These are phyloP conservation scores for Trypanosoma cruzi DNA, from an alignment of 208 protist genomes.

Conservation along the genomic window DNA sequence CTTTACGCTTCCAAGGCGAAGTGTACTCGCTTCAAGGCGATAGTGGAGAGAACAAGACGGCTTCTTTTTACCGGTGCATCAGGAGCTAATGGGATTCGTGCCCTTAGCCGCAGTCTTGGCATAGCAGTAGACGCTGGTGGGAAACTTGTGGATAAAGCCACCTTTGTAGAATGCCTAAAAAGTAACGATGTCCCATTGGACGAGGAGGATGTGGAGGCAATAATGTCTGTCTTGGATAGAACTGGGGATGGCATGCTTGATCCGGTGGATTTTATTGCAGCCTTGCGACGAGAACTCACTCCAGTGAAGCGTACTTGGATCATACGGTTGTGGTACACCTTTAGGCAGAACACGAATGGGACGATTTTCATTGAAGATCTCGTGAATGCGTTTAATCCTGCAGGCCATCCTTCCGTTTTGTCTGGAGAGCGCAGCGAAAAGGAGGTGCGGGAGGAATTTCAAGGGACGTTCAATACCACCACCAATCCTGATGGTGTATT, in stretches of 20 bases:
- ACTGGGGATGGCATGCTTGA: constrained; percentile 52
- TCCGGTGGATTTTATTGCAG: constrained; percentile 71
- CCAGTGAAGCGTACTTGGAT: constrained; percentile 64
- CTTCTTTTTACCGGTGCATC: constrained; percentile 47
- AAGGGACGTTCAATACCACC: constrained; percentile 62
- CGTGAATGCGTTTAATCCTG: constrained; percentile 41
- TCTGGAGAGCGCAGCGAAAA: constrained; percentile 31
- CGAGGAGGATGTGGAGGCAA: constrained; percentile 52
- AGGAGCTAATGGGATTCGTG: constrained; percentile 74
- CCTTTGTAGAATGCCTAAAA: constrained; percentile 41
- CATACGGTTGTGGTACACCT: constrained; percentile 56
- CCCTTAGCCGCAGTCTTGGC: constrained; percentile 67
- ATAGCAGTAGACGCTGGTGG: constrained; percentile 69
- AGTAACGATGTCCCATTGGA: constrained; percentile 53
- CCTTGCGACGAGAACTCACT: constrained; percentile 51
- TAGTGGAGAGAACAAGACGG: constrained; percentile 59
- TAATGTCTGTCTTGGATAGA: constrained; percentile 67
- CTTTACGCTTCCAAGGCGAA: constrained; percentile 42
- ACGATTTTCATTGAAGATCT: constrained; percentile 45
- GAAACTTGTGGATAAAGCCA: constrained; percentile 31
- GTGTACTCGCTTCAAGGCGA: constrained; percentile 34
- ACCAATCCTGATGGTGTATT: constrained; percentile 84
- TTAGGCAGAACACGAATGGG: constrained; percentile 47
- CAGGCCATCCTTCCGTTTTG: constrained; percentile 67
- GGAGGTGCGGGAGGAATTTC: constrained; percentile 60